Percentiles rank a stretch among this genome's conserved stretches.
These are phyloP conservation scores for Agaricus sinodeliciosus DNA, from an alignment of 768 basidiomycete species.

Conservation along the genomic window DNA sequence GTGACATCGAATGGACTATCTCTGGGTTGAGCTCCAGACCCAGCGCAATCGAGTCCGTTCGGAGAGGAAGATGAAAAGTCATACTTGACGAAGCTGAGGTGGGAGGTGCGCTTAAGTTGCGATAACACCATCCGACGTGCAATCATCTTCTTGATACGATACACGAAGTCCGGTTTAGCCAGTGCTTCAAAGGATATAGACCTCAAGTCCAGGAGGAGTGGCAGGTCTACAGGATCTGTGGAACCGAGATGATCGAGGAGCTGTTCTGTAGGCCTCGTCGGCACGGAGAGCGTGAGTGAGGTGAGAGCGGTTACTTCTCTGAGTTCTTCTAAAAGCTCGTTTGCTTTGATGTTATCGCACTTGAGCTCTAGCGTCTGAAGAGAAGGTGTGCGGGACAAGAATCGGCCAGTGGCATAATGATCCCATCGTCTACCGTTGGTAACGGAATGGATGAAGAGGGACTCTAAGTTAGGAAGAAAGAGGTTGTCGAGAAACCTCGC, in stretches of 20 bases:
- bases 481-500: slow-evolving; percentile 5
- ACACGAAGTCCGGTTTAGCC: slow-evolving; percentile 10
- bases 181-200: slow-evolving; percentile 7
- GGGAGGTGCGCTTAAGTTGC: slow-evolving; percentile 1
- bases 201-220: slow-evolving; percentile 4
- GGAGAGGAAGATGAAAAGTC: slow-evolving; percentile 6
- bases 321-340: slow-evolving; percentile 6
- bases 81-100: slow-evolving; percentile 8
- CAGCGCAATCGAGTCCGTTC: neutral
- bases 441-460: slow-evolving; percentile 4
- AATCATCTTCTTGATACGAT: slow-evolving; percentile 8
- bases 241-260: slow-evolving; percentile 10
- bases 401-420: slow-evolving; percentile 9
- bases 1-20: slow-evolving; percentile 5
- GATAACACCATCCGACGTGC: slow-evolving; percentile 7
- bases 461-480: slow-evolving; percentile 3
- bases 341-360: slow-evolving; percentile 9
- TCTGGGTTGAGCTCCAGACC: neutral
- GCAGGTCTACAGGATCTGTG: slow-evolving; percentile 7
- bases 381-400: slow-evolving; percentile 8
- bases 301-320: slow-evolving; percentile 4
- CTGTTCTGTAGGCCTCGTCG: slow-evolving; percentile 5
- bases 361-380: slow-evolving; percentile 7
- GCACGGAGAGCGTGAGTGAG: slow-evolving; percentile 4
- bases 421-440: slow-evolving; percentile 10